Base-by-base conservation (phyloP, 768 basidiomycete genomes). In the Agrocybe pediades region DNA sequence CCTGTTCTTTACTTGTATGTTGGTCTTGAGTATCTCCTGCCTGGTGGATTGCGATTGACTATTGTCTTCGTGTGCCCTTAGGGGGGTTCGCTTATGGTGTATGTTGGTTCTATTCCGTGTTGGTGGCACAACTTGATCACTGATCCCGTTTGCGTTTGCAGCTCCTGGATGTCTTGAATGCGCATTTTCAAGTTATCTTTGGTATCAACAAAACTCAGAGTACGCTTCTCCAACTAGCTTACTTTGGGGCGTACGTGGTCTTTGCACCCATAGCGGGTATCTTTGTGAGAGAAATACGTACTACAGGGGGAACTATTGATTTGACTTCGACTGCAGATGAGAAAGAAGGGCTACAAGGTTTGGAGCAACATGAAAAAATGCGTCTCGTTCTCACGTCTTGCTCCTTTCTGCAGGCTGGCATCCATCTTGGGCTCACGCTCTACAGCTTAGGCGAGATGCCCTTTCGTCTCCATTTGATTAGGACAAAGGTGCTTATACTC, bases 171-270 rank as follows among this genome's bases (percentile, higher is more conserved):
- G 84, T 85, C 49, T 74, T 85, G 54, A 85, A 85, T 62, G 81
- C 86, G 43, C 88, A 90, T 70, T 90, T 90, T 70, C 88, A 89
- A 71, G 67, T 68, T 2, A 79, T 88, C 33, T 87, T 90, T 63
- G 74, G 75, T 9, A 87, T 92, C 65, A 70, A 74, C 33, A 88
- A 86, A 66, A 74, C 86, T 23, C 82, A 88, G 69, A 88, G 87
- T 49, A 88, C 89, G 6, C 75, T 89, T 57, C 76, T 92, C 51
- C 88, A 90, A 59, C 73, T 89, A 20, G 86, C 87, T 4, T 90
- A 88, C 64, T 87, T 87, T 61, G 84, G 85, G 15, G 85, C 85
- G 19, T 87, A 86, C 62, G 66, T 86, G 42, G 78, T 85, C 19
- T 85, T 74, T 63, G 74, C 85, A 5, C 85, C 85, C 9, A 68